phyloP scores from a whole-genome alignment of 208 protist species.

The Blastocrithidia nonstop region DNA sequence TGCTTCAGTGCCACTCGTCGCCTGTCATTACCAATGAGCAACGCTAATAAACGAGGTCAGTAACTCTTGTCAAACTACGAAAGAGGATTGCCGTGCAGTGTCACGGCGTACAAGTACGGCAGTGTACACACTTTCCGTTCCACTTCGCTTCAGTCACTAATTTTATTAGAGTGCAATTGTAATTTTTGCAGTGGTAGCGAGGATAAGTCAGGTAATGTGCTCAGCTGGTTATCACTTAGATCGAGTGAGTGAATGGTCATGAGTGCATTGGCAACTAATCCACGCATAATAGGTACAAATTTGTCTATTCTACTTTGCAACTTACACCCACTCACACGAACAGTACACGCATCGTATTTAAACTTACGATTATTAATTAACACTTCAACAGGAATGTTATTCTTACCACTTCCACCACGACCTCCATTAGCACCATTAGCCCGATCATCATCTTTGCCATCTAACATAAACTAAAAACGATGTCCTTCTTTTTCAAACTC shows the following conservation, averaged over 20 bases:
- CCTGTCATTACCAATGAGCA: constrained; percentile 28
- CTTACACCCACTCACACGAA: constrained; percentile 54
- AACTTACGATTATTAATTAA: too few species aligned
- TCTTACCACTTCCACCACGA: constrained; percentile 1
- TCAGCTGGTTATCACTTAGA: constrained; percentile 58
- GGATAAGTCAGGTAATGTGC: constrained; percentile 33
- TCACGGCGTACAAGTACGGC: constrained; percentile 32
- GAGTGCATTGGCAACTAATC: constrained; percentile 53
- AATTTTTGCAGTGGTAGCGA: constrained; percentile 56
- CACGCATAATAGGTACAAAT: constrained; percentile 45
- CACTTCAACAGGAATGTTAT: too few species aligned
- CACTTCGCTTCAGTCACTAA: constrained; percentile 53
- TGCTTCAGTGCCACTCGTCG: constrained; percentile 34
- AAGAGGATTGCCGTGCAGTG: constrained; percentile 76
- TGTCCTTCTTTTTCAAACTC: constrained; percentile 43
- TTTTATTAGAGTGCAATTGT: constrained; percentile 58
- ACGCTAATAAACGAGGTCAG: constrained; percentile 30
- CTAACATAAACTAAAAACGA: constrained; percentile 7
- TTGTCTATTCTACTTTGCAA: constrained; percentile 25
- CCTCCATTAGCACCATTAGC: background rate
- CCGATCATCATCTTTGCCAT: background rate
- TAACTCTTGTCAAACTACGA: constrained; percentile 43
- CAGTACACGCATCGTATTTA: constrained; percentile 40
- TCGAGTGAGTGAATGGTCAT: constrained; percentile 62
- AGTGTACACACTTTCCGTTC: constrained; percentile 44